Conservation (phyloP, 345 rosid genomes). For the Syzygium jambos region DNA sequence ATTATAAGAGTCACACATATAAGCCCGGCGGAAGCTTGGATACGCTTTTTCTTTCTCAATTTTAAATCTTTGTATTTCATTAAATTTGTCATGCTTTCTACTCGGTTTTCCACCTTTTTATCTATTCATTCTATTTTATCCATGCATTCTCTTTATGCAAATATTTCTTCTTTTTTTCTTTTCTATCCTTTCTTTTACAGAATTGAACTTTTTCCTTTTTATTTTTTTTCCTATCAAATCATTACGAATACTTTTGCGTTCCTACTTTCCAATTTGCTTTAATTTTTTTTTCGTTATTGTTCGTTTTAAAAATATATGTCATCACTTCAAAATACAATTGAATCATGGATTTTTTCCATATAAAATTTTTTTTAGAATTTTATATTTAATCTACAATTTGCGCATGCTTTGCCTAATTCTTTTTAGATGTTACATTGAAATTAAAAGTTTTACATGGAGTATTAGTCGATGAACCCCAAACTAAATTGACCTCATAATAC, state of each 20-base stretch:
- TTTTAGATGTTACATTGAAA: neutral
- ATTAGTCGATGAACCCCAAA: neutral
- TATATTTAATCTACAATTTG: neutral
- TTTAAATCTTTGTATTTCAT: neutral
- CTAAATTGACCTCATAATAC: neutral
- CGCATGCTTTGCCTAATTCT: neutral
- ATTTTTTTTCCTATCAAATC: neutral
- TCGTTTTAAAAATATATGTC: too few species aligned
- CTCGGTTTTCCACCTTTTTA: neutral
- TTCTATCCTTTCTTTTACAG: neutral
- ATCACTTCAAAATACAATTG: neutral
- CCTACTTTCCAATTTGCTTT: neutral
- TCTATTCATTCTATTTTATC: neutral
- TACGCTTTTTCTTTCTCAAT: neutral
- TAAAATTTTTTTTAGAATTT: too few species aligned
- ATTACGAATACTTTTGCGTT: neutral
- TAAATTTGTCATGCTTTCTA: neutral
- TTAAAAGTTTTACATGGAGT: neutral
- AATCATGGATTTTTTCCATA: neutral
- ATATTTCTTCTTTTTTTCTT: neutral
- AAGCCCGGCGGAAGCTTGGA: neutral
- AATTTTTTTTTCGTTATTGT: too few species aligned
- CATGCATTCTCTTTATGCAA: neutral
- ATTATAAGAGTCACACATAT: too few species aligned
- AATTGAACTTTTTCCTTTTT: neutral